These are phyloP conservation scores for Exophiala oligosperma DNA, from an alignment of 2,329 filamentous ascomycete genomes.

Conservation along the genomic window DNA sequence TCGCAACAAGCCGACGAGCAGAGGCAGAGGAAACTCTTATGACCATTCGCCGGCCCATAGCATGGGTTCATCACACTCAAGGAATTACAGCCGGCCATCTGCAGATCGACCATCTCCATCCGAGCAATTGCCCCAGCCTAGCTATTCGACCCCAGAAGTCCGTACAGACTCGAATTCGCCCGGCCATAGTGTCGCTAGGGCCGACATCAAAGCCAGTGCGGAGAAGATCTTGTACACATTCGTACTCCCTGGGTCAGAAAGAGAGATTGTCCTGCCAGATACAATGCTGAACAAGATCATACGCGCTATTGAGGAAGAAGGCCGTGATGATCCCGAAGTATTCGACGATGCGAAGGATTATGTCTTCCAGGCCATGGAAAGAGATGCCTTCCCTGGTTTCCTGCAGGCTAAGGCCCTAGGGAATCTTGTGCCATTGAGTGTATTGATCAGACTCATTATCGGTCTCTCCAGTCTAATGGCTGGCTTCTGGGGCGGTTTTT, in stretches of 20 bases:
- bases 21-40: conserved; percentile 16
- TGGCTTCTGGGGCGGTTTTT: conserved; percentile 90
- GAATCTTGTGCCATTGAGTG: conserved; percentile 88
- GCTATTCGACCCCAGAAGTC: conserved; percentile 62
- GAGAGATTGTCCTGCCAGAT: conserved; percentile 90
- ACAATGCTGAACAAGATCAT: conserved; percentile 85
- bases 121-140: conserved; percentile 54
- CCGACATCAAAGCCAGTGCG: conserved; percentile 88
- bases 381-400: conserved; percentile 98
- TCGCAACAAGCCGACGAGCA: conserved; percentile 40
- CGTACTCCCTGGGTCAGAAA: conserved; percentile 88
- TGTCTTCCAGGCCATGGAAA: conserved; percentile 99
- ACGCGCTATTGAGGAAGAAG: conserved; percentile 82
- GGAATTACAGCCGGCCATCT: conserved; percentile 23
- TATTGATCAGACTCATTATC: conserved; percentile 80
- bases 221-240: conserved; percentile 99
- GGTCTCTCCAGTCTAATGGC: conserved; percentile 85
- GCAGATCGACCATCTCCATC: conserved; percentile 37
- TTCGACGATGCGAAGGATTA: conserved; percentile 99
- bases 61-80: conserved; percentile 46
- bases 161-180: conserved; percentile 80
- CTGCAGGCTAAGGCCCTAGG: conserved; percentile 91
- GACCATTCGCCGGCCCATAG: conserved; percentile 37
- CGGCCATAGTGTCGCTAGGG: conserved; percentile 77
- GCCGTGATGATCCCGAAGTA: conserved; percentile 92